Evolutionary conservation across 805 yeast genomes (phyloP), one percentile per base, ranked within the genome.

Genomic region (Sugiyamaella floridensis): DNA sequence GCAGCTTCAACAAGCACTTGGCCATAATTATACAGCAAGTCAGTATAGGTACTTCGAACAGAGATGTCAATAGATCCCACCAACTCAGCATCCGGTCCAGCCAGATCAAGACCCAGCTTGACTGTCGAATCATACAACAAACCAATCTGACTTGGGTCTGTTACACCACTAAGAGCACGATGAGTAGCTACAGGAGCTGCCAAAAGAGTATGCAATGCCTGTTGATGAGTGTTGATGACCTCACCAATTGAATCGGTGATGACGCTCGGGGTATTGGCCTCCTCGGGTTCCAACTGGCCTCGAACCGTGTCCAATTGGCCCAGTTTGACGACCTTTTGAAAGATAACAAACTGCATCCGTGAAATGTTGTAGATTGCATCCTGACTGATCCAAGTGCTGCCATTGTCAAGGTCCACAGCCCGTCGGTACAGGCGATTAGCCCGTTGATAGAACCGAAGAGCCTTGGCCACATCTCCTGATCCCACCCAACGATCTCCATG

Each of bases 401-500:
- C 58, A 7, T 47, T 45, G 20, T 49, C 55, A 4, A 65, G 43
- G 2, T 55, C 49, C 11, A 75, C 63, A 1, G 81, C 75, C 34
- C 59, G 58, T 2, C 55, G 50, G 59, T 83, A 84, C 43, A 64
- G 58, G 10, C 62, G 63, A 55, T 71, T 77, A 0, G 89, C 84
- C 48, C 75, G 69, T 58, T 82, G 83, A 63, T 83, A 85, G 58
- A 83, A 83, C 41, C 90, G 64, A 11, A 85, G 64, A 0, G 83
- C 78, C 58, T 85, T 85, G 10, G 85, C 69, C 5, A 83, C 63
- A 59, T 85, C 90, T 18, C 56, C 58, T 0, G 87, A 80, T 1
- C 79, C 71, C 5, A 80, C 63, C 89, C 89, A 85, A 46, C 90
- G 65, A 61, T 85, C 90, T 0, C 88, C 92, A n/a, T 79, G 76